A percentile compares a stretch with the other conserved stretches of the same genome.
Evolutionary conservation across 768 basidiomycete species (phyloP).

Genomic region (Rhodotorula babjevae): DNA sequence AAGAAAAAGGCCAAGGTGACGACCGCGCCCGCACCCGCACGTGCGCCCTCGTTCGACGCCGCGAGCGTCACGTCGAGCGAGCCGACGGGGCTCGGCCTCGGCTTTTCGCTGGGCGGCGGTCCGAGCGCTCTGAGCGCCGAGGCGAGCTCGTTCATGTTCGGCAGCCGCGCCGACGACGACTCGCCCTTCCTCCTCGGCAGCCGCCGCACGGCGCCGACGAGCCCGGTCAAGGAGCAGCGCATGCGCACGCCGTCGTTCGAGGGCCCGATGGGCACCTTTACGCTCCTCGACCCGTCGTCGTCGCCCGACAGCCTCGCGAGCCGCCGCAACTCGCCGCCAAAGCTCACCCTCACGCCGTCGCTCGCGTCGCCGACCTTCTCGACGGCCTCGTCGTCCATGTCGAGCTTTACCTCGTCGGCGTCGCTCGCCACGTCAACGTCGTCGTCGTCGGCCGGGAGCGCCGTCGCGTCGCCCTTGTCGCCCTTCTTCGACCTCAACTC

Average conservation of each 20-base stretch:
- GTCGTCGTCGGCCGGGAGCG: neutral
- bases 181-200: neutral
- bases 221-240: neutral
- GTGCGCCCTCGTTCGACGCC: neutral
- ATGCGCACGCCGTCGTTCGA: neutral
- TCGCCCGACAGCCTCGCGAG: neutral
- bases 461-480: slow-evolving; percentile 16
- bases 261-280: neutral
- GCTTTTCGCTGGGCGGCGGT: slow-evolving; percentile 5
- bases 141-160: neutral
- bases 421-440: neutral
- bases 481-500: slow-evolving; percentile 27
- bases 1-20: slow-evolving; percentile 28
- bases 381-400: slow-evolving; percentile 2
- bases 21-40: neutral
- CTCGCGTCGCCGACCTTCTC: slow-evolving; percentile 12
- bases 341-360: slow-evolving; percentile 16
- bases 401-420: neutral
- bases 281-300: slow-evolving; percentile 6
- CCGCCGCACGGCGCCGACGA: neutral
- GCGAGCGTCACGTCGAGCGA: neutral
- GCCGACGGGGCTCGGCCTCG: neutral
- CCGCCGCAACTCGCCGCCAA: slow-evolving; percentile 5
- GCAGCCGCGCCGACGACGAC: neutral
- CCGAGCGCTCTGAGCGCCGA: neutral